Conservation (phyloP, 257 asterid species). For the Solanum paucissectum region DNA sequence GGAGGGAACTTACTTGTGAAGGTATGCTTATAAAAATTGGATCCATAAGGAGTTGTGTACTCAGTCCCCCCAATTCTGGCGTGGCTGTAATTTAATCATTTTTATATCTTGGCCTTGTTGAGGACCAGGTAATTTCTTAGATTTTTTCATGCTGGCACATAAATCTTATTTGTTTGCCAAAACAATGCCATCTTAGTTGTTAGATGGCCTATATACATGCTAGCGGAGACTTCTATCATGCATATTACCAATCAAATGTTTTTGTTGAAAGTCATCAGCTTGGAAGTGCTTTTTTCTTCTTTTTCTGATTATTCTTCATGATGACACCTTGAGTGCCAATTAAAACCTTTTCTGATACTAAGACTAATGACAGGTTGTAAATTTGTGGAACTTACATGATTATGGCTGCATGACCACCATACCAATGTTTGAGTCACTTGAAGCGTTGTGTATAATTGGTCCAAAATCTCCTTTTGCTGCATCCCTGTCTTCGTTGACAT, state of each 20-base stretch:
- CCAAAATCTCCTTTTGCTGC: conserved; percentile 51
- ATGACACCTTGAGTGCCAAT: not conserved
- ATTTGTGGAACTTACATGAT: conserved; percentile 80
- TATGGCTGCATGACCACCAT: conserved; percentile 56
- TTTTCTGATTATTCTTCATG: not conserved
- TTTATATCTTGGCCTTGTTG: not conserved
- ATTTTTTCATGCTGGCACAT: not conserved
- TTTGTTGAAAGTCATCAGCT: not conserved
- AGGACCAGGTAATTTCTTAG: not conserved
- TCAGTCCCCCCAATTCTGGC: not conserved
- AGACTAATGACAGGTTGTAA: conserved; percentile 57
- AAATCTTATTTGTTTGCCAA: not conserved
- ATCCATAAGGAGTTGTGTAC: not conserved
- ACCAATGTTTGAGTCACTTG: conserved; percentile 88
- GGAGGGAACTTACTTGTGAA: not conserved
- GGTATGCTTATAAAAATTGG: not conserved
- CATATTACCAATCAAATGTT: not conserved
- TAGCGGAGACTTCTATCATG: not conserved
- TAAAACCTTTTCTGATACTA: conserved; percentile 9
- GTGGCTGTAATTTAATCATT: not conserved
- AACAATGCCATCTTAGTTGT: not conserved
- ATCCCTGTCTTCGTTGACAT: conserved; percentile 29
- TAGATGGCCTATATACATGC: not conserved
- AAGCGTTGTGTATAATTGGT: conserved; percentile 57
- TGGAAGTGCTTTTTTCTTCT: not conserved